Percentiles rank a stretch among this genome's conserved stretches.
These are phyloP conservation scores for Cronartium quercuum DNA, from an alignment of 1,284 basidiomycete genomes.

Conservation along the genomic window DNA sequence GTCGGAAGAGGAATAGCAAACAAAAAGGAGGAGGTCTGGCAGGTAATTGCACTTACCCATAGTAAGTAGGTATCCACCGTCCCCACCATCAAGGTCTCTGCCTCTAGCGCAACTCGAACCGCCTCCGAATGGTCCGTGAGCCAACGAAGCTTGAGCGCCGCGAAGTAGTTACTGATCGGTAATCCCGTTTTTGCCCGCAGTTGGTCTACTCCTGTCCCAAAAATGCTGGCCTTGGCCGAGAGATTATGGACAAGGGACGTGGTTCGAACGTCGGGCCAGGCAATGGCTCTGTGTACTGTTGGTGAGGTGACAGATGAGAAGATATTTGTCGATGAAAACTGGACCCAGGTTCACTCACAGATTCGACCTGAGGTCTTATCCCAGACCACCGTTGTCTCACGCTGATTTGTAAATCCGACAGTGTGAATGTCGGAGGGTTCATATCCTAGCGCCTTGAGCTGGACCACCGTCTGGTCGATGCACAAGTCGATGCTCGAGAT, in stretches of 20 bases:
- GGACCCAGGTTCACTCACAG: slow-evolving; percentile 56
- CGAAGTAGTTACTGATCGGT: slow-evolving; percentile 55
- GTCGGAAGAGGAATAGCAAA: not conserved
- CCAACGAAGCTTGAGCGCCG: slow-evolving; percentile 83
- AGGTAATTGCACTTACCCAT: slow-evolving; percentile 59
- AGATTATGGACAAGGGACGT: slow-evolving; percentile 67
- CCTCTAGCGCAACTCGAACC: slow-evolving; percentile 71
- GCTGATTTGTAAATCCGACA: slow-evolving; percentile 95
- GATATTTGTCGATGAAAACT: not conserved
- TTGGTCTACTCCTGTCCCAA: slow-evolving; percentile 61
- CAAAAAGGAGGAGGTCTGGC: too few relatives aligned
- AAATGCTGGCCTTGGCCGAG: not conserved
- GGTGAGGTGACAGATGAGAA: not conserved
- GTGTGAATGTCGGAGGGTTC: slow-evolving; percentile 74
- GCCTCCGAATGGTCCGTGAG: slow-evolving; percentile 84
- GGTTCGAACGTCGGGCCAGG: slow-evolving; percentile 92
- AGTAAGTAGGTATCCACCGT: slow-evolving; percentile 95
- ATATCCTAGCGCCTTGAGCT: slow-evolving; percentile 70
- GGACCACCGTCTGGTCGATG: slow-evolving; percentile 66
- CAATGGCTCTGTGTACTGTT: slow-evolving; percentile 60
- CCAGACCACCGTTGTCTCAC: slow-evolving; percentile 95
- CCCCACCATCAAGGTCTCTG: slow-evolving; percentile 78
- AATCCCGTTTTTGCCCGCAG: slow-evolving; percentile 64
- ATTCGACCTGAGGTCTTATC: slow-evolving; percentile 61
- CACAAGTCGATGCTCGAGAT: slow-evolving; percentile 69